A percentile compares a stretch with the other conserved stretches of the same genome.
These are phyloP conservation scores for Oldenlandia corymbosa DNA, from an alignment of 257 asterid species.

Conservation along the genomic window DNA sequence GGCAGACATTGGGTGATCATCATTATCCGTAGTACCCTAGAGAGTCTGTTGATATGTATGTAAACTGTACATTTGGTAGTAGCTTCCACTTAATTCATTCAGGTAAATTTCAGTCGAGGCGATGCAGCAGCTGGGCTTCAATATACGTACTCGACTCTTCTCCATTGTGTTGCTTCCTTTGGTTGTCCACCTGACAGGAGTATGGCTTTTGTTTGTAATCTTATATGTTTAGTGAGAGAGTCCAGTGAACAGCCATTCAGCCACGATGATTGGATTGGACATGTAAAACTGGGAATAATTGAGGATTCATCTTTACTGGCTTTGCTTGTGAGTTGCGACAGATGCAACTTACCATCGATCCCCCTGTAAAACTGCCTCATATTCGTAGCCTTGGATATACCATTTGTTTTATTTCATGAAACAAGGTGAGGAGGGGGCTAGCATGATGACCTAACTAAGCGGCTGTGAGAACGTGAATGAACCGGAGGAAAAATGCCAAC, in stretches of 20 bases:
- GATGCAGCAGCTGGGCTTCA: background rate
- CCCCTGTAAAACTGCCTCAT: too few species aligned
- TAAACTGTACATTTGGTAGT: conserved; percentile 27
- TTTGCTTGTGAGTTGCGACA: too few species aligned
- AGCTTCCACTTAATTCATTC: too few species aligned
- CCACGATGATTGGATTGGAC: background rate
- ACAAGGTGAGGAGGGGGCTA: too few species aligned
- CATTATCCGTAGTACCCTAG: conserved; percentile 3
- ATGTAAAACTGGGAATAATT: too few species aligned
- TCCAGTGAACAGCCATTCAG: background rate
- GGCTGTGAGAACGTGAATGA: too few species aligned
- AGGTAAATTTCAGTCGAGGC: background rate
- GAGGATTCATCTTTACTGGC: background rate
- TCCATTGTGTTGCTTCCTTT: background rate
- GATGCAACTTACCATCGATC: too few species aligned
- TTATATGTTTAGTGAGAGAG: background rate
- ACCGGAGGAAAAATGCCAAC: background rate
- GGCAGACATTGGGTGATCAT: conserved; percentile 1
- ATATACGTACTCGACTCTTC: too few species aligned
- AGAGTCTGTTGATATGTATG: conserved; percentile 18
- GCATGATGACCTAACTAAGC: too few species aligned
- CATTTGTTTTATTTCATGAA: too few species aligned
- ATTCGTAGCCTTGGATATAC: too few species aligned
- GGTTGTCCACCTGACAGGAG: background rate
- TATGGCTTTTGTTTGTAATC: background rate